Base-by-base conservation (phyloP, 441 rosid species). In the Codiaeum variegatum region DNA sequence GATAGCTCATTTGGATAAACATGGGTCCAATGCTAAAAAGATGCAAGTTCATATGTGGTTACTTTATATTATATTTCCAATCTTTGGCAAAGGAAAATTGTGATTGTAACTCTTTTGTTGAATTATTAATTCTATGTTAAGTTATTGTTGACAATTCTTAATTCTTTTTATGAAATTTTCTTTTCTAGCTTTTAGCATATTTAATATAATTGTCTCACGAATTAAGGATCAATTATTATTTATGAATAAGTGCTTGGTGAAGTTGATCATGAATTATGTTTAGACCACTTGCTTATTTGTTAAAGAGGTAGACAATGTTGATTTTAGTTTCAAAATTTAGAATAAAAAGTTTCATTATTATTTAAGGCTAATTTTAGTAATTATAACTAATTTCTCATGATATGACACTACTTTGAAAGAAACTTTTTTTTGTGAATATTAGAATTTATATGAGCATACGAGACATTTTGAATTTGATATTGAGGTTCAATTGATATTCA, bases 21-120 rank as follows among this genome's bases (percentile, higher is more conserved):
- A 86, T 74, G 94, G 94, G 5, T 91, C 94, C 11, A 87, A 87
- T 82, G 94, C 94, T n/a, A 91, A 87, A 84, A 80, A 79, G 66
- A 87, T 87, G 94, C 87, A 80, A 81, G 91, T 60, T 31, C 32
- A 24, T n/a, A n/a, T n/a, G n/a, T n/a, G n/a, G n/a, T n/a, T n/a
- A n/a, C n/a, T n/a, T 58, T 12, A 58, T 16, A 21, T 32, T 31
- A 16, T 12, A 31, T 5, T 16, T 15, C 38, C 13, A 31, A 15
- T 29, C 31, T 31, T 66, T 42, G 24, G 31, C 31, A 24, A 0
- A 21, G 31, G 19, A 5, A 29, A 8, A 49, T 28, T 7, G 2
- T 66, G 42, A n/a, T 10, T 15, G 3, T 28, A 5, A 29, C 7
- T 28, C 10, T 21, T 49, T n/a, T n/a, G n/a, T n/a, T n/a, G n/a